Evolutionary conservation across 2,329 filamentous ascomycete genomes (phyloP).

Genomic region (Lachnellula suecica): DNA sequence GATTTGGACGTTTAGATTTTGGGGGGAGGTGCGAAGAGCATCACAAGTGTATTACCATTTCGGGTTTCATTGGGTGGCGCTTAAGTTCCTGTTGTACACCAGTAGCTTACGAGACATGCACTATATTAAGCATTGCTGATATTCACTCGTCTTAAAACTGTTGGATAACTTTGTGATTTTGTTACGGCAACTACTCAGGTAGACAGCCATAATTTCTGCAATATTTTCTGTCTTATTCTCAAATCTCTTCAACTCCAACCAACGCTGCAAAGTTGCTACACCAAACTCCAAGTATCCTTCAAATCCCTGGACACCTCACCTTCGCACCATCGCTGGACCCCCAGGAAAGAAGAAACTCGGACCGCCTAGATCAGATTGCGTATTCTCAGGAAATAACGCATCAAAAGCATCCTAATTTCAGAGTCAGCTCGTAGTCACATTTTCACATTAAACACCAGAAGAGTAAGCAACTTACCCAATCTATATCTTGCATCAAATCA

Average conservation of each 20-base stretch:
- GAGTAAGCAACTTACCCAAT: slow-evolving; percentile 56
- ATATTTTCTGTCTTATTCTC: too few relatives aligned
- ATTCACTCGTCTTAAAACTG: neutral
- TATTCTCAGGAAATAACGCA: slow-evolving; percentile 30
- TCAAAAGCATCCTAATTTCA: slow-evolving; percentile 29
- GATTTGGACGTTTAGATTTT: slow-evolving; percentile 58
- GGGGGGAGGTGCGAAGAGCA: slow-evolving; percentile 1
- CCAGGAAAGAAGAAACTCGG: slow-evolving; percentile 3
- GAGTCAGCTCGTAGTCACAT: neutral
- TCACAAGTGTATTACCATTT: slow-evolving; percentile 11
- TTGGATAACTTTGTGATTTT: neutral
- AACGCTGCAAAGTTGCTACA: neutral
- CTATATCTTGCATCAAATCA: slow-evolving; percentile 53
- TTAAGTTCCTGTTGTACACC: slow-evolving; percentile 11
- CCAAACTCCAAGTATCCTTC: neutral
- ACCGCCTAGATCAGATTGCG: slow-evolving; percentile 14
- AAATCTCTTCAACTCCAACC: neutral
- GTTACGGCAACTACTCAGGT: too few relatives aligned
- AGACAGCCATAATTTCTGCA: too few relatives aligned
- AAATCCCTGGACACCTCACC: neutral
- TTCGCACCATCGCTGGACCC: neutral
- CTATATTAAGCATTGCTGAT: neutral
- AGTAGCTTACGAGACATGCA: neutral
- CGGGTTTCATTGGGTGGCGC: slow-evolving; percentile 6
- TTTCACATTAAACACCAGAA: too few relatives aligned